Conservation (phyloP, 2,329 filamentous ascomycete species). For the Hymenoscyphus scutula region DNA sequence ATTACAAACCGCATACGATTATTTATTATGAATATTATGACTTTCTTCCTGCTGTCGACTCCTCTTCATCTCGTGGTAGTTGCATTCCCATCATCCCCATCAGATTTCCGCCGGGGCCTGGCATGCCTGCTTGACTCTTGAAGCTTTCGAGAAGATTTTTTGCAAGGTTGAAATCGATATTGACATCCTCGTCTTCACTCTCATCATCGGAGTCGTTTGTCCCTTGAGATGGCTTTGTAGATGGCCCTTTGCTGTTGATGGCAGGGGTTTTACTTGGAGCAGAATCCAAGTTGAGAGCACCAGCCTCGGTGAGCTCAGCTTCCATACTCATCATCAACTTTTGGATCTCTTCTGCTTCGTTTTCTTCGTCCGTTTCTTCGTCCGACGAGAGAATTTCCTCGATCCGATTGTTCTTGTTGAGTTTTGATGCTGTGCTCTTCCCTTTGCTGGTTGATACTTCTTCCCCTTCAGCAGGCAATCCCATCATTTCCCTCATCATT, state of each 20-base stretch:
- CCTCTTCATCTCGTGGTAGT: slow-evolving; percentile 74
- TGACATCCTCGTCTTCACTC: slow-evolving; percentile 59
- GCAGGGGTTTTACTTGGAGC: slow-evolving; percentile 35
- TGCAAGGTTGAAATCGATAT: slow-evolving; percentile 82
- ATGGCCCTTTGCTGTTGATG: slow-evolving; percentile 22
- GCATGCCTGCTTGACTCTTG: slow-evolving; percentile 81
- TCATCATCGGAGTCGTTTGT: slow-evolving; percentile 42
- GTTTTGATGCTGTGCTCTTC: slow-evolving; percentile 13
- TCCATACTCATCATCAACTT: slow-evolving; percentile 69
- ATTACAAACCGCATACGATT: neutral
- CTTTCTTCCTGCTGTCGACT: neutral
- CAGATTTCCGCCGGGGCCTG: slow-evolving; percentile 84
- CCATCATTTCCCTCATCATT: slow-evolving; percentile 94
- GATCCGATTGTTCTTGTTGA: slow-evolving; percentile 15
- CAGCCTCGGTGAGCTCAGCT: slow-evolving; percentile 66
- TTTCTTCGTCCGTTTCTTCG: slow-evolving; percentile 38
- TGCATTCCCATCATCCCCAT: slow-evolving; percentile 81
- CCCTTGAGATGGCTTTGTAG: slow-evolving; percentile 22
- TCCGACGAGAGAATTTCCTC: slow-evolving; percentile 32
- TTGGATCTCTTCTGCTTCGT: slow-evolving; percentile 60
- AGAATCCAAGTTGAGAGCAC: slow-evolving; percentile 58
- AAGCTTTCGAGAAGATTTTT: slow-evolving; percentile 91
- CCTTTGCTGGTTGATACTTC: slow-evolving; percentile 6
- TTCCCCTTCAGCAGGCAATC: slow-evolving; percentile 45
- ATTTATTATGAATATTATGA: neutral